A percentile compares a stretch with the other conserved stretches of the same genome.
These are phyloP conservation scores for Trametes cubensis DNA, from an alignment of 768 basidiomycete species.

Conservation along the genomic window DNA sequence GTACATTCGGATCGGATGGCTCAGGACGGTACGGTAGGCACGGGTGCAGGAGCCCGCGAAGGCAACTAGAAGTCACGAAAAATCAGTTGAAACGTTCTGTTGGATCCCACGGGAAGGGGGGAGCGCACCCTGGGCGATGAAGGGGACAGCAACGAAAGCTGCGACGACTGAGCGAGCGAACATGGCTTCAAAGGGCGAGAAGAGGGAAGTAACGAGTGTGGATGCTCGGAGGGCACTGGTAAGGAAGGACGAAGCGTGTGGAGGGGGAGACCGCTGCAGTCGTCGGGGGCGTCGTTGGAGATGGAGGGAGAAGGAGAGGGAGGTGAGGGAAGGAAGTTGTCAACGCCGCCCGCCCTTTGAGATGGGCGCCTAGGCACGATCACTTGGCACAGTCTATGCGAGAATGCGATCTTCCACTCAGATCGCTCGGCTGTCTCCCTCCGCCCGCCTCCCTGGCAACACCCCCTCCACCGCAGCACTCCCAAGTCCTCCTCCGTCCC, in stretches of 20 bases:
- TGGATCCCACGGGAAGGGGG: not conserved
- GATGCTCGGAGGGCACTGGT: slow-evolving; percentile 15
- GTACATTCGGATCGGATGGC: too few species aligned
- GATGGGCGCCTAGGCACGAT: slow-evolving; percentile 10
- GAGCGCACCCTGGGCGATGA: slow-evolving; percentile 48
- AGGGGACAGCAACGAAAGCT: slow-evolving; percentile 48
- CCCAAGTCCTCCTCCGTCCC: not conserved
- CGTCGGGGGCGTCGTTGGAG: slow-evolving; percentile 29
- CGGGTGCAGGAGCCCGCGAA: slow-evolving; percentile 51
- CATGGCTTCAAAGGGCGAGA: slow-evolving; percentile 38
- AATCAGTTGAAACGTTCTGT: not conserved
- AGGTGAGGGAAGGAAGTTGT: slow-evolving; percentile 6
- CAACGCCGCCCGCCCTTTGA: slow-evolving; percentile 4
- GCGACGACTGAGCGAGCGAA: slow-evolving; percentile 41
- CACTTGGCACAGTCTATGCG: slow-evolving; percentile 16
- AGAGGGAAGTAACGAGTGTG: slow-evolving; percentile 31
- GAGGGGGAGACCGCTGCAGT: slow-evolving; percentile 20
- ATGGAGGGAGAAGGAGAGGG: slow-evolving; percentile 14
- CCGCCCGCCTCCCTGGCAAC: slow-evolving; percentile 14
- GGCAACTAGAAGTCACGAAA: slow-evolving; percentile 12
- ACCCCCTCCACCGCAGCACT: too few species aligned
- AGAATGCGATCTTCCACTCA: not conserved
- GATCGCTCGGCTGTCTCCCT: slow-evolving; percentile 3
- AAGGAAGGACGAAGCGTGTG: slow-evolving; percentile 22
- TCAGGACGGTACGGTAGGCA: slow-evolving; percentile 59